phyloP scores from a whole-genome alignment of 1,284 basidiomycete species.

The Anthracocystis setariae region DNA sequence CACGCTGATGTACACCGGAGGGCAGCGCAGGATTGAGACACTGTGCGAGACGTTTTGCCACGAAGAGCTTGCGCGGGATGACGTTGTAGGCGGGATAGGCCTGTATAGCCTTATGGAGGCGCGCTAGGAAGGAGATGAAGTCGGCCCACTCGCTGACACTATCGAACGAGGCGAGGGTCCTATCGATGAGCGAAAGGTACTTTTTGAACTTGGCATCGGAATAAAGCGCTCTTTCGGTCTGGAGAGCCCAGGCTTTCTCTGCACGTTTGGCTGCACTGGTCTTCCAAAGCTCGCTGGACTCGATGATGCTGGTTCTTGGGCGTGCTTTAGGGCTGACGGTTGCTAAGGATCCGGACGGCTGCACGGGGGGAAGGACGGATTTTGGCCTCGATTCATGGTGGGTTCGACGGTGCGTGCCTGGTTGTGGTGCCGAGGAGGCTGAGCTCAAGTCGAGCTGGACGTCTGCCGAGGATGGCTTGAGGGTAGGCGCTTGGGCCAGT shows the following conservation, averaged over 20 bases:
- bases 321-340: slow-evolving; percentile 28
- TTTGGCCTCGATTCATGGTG: slow-evolving; percentile 6
- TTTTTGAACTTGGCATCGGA: slow-evolving; percentile 94
- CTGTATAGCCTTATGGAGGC: slow-evolving; percentile 94
- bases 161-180: slow-evolving; percentile 90
- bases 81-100: slow-evolving; percentile 89
- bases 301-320: slow-evolving; percentile 38
- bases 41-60: slow-evolving; percentile 93
- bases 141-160: slow-evolving; percentile 99
- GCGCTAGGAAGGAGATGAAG: slow-evolving; percentile 96
- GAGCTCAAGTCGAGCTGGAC: slow-evolving; percentile 53
- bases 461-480: slow-evolving; percentile 43
- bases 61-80: slow-evolving; percentile 92
- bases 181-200: slow-evolving; percentile 89
- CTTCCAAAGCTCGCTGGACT: slow-evolving; percentile 57
- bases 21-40: slow-evolving; percentile 96
- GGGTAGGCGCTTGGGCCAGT: slow-evolving; percentile 29
- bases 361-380: slow-evolving; percentile 9
- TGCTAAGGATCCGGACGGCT: slow-evolving; percentile 13
- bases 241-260: slow-evolving; percentile 62
- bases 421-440: slow-evolving; percentile 21
- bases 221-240: slow-evolving; percentile 62
- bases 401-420: background rate
- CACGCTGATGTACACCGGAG: slow-evolving; percentile 93
- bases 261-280: slow-evolving; percentile 62